Percentiles rank a stretch among this genome's conserved stretches.
phyloP scores from a whole-genome alignment of 73 alveolate genomes.

The Uronychia binucleata region DNA sequence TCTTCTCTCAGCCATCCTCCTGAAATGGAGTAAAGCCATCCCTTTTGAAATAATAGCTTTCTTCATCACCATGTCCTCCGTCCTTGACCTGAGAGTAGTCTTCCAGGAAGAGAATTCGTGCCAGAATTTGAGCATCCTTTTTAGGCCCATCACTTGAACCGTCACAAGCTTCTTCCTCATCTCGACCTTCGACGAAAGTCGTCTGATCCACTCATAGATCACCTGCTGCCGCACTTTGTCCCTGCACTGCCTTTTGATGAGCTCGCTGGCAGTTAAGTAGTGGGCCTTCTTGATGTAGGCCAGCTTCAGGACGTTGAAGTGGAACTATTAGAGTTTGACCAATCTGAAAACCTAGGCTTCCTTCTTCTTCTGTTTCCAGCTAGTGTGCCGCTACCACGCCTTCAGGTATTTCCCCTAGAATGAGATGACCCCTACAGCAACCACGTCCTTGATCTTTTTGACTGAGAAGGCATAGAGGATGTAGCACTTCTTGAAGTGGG shows the following conservation, averaged over 20 bases:
- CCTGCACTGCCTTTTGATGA: not conserved
- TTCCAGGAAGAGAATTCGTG: not conserved
- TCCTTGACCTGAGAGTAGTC: not conserved
- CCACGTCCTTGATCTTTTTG: constrained; percentile 1
- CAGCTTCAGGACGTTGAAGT: not conserved
- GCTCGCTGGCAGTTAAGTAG: not conserved
- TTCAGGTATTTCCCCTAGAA: not conserved
- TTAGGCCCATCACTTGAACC: not conserved
- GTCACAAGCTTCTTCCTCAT: not conserved
- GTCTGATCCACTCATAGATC: not conserved
- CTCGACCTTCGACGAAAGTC: not conserved
- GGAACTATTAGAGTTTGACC: not conserved
- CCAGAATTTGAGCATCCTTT: not conserved
- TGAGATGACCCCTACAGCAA: not conserved
- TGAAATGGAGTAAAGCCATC: not conserved
- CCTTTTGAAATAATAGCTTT: not conserved
- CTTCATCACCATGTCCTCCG: not conserved
- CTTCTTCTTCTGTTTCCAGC: not conserved
- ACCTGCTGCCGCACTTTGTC: not conserved
- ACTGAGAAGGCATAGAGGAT: not conserved
- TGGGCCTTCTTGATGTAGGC: constrained; percentile 1
- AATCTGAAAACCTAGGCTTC: not conserved
- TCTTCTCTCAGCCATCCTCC: not conserved
- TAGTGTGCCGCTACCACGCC: not conserved
- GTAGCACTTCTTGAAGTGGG: not conserved